Evolutionary conservation across 2,329 filamentous ascomycete genomes (phyloP), one percentile per base, ranked within the genome.

Genomic region (Escovopsis sp.): DNA sequence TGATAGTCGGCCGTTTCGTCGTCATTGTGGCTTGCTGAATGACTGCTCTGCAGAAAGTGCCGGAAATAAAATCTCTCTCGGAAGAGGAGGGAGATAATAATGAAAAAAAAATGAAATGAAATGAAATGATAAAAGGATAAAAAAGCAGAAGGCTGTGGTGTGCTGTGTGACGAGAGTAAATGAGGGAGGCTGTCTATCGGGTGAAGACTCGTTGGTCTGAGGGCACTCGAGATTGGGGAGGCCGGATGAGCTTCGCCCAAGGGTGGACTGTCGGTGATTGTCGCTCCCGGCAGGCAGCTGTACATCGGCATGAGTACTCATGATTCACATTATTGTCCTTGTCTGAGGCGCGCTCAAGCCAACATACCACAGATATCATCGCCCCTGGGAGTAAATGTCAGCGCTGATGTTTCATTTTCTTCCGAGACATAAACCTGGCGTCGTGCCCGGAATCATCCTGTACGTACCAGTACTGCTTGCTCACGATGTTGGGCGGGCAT

Each of bases 331-430:
- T 6, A 23, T 23, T 28, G 33, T 40, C n/a, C 10, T 26, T 12
- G 12, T 23, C 26, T 8, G 36, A 15, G 12, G 19, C 11, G 12
- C 34, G 19, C 19, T 18, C 23, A 23, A 23, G 19, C 9, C 19
- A 41, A 60, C 63, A 52, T 62, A 66, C 63, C 62, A 50, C 64
- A 67, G 44, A 66, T 63, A 47, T 67, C 64, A 48, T 67, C 62
- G 47, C 63, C 63, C 57, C 63, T 66, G 45, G 28, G 45, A 43
- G 41, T 33, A 44, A 43, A 6, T 32, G 50, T 62, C 47, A 59
- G 57, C 43, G 42, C 43, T 23, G 4, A 23, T 23, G 23, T 23
- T 23, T 23, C 23, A 23, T 23, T 23, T 23, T 23, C 23, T 23
- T 23, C 23, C 23, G 23, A 23, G 23, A 23, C 23, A 23, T 3